Percentiles rank a stretch among this genome's conserved stretches.
These are phyloP conservation scores for Candida chilensis DNA, from an alignment of 805 yeast species.

Conservation along the genomic window DNA sequence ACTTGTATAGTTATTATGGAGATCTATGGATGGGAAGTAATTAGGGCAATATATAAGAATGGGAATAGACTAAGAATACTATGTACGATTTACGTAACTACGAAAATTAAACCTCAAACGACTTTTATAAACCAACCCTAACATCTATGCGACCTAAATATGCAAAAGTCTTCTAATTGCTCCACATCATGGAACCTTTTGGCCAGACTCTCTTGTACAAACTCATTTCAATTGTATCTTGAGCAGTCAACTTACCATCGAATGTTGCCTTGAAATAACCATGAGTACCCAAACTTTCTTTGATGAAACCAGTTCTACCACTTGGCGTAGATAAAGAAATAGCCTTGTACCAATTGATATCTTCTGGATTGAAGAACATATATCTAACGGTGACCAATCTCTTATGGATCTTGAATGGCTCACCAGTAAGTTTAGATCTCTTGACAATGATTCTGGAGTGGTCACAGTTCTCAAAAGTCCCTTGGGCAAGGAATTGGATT, in stretches of 20 bases:
- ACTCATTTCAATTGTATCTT: conserved; percentile 91
- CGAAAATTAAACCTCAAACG: no score
- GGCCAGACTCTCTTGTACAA: conserved; percentile 96
- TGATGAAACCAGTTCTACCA: conserved; percentile 92
- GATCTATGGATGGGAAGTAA: conserved; percentile 1
- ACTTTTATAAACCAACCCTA: no score
- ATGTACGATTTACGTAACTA: no score
- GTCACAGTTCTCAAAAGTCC: conserved; percentile 82
- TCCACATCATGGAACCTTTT: conserved; percentile 24
- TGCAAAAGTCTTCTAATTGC: no score
- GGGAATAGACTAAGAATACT: no score
- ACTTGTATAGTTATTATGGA: not conserved
- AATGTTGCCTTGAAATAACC: conserved; percentile 96
- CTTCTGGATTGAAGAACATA: conserved; percentile 93
- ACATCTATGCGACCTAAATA: no score
- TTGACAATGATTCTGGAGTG: conserved; percentile 79
- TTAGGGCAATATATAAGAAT: no score
- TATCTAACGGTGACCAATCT: conserved; percentile 85
- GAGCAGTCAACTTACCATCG: conserved; percentile 83
- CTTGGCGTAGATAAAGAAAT: conserved; percentile 88
- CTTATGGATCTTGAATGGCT: conserved; percentile 92
- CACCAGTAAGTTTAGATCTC: conserved; percentile 86
- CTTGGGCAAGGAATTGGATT: conserved; percentile 75
- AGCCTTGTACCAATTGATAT: conserved; percentile 81
- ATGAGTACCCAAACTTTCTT: conserved; percentile 94